A percentile compares a stretch with the other conserved stretches of the same genome.
Conservation (phyloP, 371 early-diverging fungal genomes). For the Phascolomyces articulosus region DNA sequence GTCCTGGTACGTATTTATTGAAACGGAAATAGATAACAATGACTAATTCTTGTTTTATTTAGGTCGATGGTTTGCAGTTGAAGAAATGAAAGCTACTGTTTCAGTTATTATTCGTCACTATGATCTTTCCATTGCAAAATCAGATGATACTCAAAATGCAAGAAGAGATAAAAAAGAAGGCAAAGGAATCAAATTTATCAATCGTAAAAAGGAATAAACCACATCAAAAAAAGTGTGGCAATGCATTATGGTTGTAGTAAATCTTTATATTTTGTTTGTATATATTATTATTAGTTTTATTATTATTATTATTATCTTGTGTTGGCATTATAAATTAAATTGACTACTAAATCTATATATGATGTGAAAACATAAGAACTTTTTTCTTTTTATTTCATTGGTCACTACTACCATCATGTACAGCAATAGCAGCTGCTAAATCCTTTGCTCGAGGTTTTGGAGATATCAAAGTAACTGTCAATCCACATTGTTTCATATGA, state of each 20-base stretch:
- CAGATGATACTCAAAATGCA: too few relatives aligned
- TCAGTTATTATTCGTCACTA: slow-evolving; percentile 14
- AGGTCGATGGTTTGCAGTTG: slow-evolving; percentile 35
- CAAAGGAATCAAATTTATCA: neutral
- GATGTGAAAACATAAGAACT: too few relatives aligned
- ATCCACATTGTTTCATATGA: slow-evolving; percentile 22
- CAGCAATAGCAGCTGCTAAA: slow-evolving; percentile 32
- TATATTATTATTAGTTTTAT: too few relatives aligned
- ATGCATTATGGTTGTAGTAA: too few relatives aligned
- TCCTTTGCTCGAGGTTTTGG: slow-evolving; percentile 41
- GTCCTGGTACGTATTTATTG: slow-evolving; percentile 19
- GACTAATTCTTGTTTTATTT: neutral
- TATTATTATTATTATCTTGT: too few relatives aligned
- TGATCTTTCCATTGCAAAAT: neutral
- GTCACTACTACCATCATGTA: slow-evolving; percentile 17
- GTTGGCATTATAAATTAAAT: too few relatives aligned
- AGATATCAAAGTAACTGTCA: slow-evolving; percentile 37
- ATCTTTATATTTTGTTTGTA: neutral
- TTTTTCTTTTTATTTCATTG: too few relatives aligned
- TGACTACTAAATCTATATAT: too few relatives aligned
- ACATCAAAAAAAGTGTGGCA: too few relatives aligned
- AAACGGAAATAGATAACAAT: too few relatives aligned
- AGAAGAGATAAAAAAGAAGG: too few relatives aligned
- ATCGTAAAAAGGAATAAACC: neutral
- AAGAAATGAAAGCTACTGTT: slow-evolving; percentile 21